These are phyloP conservation scores for Arthrobotrys musiformis DNA, from an alignment of 2,329 filamentous ascomycete genomes.

Conservation along the genomic window DNA sequence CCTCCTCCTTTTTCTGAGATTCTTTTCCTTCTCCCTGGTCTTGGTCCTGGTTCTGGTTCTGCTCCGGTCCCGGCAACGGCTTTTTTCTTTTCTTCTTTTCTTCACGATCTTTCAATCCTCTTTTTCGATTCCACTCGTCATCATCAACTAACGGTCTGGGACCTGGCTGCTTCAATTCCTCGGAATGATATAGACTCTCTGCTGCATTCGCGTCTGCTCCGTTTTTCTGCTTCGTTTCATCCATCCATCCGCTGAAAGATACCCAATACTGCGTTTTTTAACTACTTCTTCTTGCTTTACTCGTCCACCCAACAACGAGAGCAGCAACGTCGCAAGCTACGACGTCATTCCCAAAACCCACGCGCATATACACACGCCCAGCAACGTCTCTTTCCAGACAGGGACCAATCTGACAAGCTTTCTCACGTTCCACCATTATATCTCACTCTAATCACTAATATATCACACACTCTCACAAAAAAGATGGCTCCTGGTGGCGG, in stretches of 20 bases:
- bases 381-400: background rate
- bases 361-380: too few relatives aligned
- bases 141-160: slow-evolving; percentile 54
- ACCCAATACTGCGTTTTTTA: background rate
- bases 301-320: slow-evolving; percentile 11
- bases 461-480: background rate
- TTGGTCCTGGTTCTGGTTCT: background rate
- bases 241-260: slow-evolving; percentile 30
- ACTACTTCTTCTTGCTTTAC: background rate
- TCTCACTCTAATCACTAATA: slow-evolving; percentile 3
- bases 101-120: slow-evolving; percentile 45
- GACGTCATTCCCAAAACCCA: slow-evolving; percentile 6
- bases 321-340: background rate
- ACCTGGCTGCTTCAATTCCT: slow-evolving; percentile 46
- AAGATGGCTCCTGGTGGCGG: slow-evolving; percentile 52
- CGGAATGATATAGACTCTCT: slow-evolving; percentile 53
- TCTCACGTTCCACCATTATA: background rate
- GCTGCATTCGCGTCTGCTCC: background rate
- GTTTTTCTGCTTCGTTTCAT: slow-evolving; percentile 17
- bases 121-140: slow-evolving; percentile 38
- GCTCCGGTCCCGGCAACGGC: slow-evolving; percentile 39
- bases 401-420: background rate
- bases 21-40: background rate
- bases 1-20: slow-evolving; percentile 12
- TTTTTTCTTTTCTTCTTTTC: slow-evolving; percentile 18